Evolutionary conservation across 805 yeast species (phyloP).

Genomic region (Torulaspora franciscae): DNA sequence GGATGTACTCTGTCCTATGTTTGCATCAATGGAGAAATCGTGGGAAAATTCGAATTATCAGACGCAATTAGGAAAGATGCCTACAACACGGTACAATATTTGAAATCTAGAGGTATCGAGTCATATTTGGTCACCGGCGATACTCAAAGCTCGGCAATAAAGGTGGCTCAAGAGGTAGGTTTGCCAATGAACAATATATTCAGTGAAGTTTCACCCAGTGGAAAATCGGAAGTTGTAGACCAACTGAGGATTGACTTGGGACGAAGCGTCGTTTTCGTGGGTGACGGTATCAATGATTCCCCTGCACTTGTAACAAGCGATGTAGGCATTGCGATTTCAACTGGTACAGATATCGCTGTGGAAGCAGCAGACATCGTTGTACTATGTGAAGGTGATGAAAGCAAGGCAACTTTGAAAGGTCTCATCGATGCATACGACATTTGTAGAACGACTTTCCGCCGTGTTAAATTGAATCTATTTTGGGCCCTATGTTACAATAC

Average conservation of each 20-base stretch:
- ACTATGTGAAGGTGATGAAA: conserved; percentile 39
- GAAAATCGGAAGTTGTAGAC: conserved; percentile 64
- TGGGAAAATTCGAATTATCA: conserved; percentile 61
- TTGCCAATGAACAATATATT: conserved; percentile 60
- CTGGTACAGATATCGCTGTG: conserved; percentile 94
- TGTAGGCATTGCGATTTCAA: conserved; percentile 83
- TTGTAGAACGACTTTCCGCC: conserved; percentile 60
- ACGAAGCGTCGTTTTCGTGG: conserved; percentile 73
- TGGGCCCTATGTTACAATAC: conserved; percentile 85
- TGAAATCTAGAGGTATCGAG: conserved; percentile 48
- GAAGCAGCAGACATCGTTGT: conserved; percentile 94
- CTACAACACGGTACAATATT: conserved; percentile 49
- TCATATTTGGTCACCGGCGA: conserved; percentile 94
- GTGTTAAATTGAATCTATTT: conserved; percentile 74
- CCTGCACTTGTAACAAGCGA: conserved; percentile 90
- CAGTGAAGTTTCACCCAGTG: conserved; percentile 71
- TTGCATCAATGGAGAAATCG: conserved; percentile 49
- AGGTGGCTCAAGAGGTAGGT: conserved; percentile 63
- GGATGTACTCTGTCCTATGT: conserved; percentile 51
- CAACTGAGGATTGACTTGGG: conserved; percentile 43
- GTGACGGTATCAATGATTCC: conserved; percentile 97
- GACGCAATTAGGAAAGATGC: conserved; percentile 71
- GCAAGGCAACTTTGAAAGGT: conserved; percentile 39
- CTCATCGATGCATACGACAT: conserved; percentile 61
- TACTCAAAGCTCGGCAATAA: conserved; percentile 52